A percentile compares a stretch with the other conserved stretches of the same genome.
phyloP scores from a whole-genome alignment of 768 basidiomycete species.

The Auriculariales sp. region DNA sequence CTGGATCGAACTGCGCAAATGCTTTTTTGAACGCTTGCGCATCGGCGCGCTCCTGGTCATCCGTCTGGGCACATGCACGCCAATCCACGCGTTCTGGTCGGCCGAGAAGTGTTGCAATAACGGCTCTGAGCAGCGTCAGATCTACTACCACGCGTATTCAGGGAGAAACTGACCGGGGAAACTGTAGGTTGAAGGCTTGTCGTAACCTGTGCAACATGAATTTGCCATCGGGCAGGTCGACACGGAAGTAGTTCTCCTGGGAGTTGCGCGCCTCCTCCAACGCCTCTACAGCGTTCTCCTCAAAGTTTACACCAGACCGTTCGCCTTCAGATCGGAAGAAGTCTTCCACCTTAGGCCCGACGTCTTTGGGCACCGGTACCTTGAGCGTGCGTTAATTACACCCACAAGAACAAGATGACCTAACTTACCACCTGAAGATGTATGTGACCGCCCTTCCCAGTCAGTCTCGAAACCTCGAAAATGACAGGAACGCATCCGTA shows the following conservation, averaged over 20 bases:
- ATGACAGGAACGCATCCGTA: slow-evolving; percentile 54
- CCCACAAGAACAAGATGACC: no score
- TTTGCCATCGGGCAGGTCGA: slow-evolving; percentile 76
- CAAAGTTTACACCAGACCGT: slow-evolving; percentile 56
- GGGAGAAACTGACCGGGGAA: slow-evolving; percentile 59
- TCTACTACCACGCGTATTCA: not conserved
- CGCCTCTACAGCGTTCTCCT: slow-evolving; percentile 50
- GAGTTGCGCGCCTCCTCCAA: slow-evolving; percentile 33
- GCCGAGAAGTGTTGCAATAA: slow-evolving; percentile 60
- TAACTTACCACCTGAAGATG: slow-evolving; percentile 83
- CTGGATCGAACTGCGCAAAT: slow-evolving; percentile 60
- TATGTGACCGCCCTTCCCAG: slow-evolving; percentile 83
- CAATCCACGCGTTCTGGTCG: slow-evolving; percentile 77
- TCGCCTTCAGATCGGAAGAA: slow-evolving; percentile 62
- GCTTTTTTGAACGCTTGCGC: slow-evolving; percentile 71
- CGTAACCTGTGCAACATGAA: slow-evolving; percentile 79
- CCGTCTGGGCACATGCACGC: slow-evolving; percentile 73
- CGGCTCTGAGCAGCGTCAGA: slow-evolving; percentile 40
- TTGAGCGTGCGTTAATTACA: slow-evolving; percentile 15
- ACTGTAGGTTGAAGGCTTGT: slow-evolving; percentile 79
- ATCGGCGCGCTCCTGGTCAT: slow-evolving; percentile 78
- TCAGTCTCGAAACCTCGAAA: slow-evolving; percentile 79
- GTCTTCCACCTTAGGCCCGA: slow-evolving; percentile 49
- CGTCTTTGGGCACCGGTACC: slow-evolving; percentile 57
- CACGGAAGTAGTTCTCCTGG: slow-evolving; percentile 73